These are phyloP conservation scores for Asterochloris sp. DNA, from an alignment of 139 green algal genomes.

Conservation along the genomic window DNA sequence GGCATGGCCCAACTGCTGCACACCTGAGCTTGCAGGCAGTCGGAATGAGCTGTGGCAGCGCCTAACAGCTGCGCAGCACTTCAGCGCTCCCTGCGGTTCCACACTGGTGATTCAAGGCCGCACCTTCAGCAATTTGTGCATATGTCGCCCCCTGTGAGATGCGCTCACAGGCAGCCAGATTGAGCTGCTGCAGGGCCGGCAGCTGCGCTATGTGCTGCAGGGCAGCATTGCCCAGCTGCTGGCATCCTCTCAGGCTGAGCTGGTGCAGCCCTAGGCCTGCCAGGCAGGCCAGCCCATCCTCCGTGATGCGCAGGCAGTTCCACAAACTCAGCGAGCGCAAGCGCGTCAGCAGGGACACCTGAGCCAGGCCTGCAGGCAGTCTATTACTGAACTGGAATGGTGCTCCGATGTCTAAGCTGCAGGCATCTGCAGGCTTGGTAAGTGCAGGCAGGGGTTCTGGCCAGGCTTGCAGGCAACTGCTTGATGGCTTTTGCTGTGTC, in stretches of 20 bases:
- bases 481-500: too few species aligned
- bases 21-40: background rate
- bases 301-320: slow-evolving; percentile 43
- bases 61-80: background rate
- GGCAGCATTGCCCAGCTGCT: slow-evolving; percentile 35
- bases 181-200: slow-evolving; percentile 23
- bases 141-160: slow-evolving; percentile 21
- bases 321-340: slow-evolving; percentile 33
- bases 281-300: slow-evolving; percentile 28
- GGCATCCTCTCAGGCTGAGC: slow-evolving; percentile 43
- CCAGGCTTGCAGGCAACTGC: too few species aligned
- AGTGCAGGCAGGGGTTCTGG: too few species aligned
- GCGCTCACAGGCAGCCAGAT: slow-evolving; percentile 46
- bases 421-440: too few species aligned
- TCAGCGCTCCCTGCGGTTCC: background rate
- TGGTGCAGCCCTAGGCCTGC: slow-evolving; percentile 13
- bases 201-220: slow-evolving; percentile 21
- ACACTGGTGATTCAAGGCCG: background rate
- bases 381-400: too few species aligned
- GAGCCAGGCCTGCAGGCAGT: slow-evolving; percentile 19
- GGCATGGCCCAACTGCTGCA: background rate
- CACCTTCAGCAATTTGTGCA: background rate
- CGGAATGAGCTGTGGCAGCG: background rate
- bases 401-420: too few species aligned
- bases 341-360: slow-evolving; percentile 16